phyloP scores from a whole-genome alignment of 148 eudicot species.

The Diospyros lotus region DNA sequence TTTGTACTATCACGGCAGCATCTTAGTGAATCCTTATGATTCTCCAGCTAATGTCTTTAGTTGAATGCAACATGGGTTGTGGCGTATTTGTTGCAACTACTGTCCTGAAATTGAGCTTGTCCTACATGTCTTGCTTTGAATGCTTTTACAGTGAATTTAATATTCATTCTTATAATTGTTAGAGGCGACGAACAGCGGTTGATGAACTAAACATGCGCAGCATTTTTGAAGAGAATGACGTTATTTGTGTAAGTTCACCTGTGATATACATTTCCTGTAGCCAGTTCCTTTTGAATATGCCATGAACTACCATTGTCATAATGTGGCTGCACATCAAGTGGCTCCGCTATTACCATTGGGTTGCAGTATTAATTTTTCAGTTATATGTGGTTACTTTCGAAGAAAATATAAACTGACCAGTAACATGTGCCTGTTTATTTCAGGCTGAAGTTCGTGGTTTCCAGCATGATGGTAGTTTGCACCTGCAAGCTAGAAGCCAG shows the following conservation, averaged over 20 bases:
- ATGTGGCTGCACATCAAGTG: not conserved
- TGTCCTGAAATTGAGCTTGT: not conserved
- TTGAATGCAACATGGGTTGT: not conserved
- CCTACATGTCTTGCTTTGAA: not conserved
- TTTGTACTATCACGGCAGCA: not conserved
- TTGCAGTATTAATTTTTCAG: not conserved
- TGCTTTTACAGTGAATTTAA: not conserved
- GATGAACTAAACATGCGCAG: slow-evolving; percentile 96
- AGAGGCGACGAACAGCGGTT: slow-evolving; percentile 86
- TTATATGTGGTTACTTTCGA: not conserved
- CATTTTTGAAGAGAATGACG: slow-evolving; percentile 85
- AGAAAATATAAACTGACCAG: not conserved
- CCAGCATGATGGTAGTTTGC: slow-evolving; percentile 82
- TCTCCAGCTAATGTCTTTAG: not conserved
- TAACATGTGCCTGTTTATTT: not conserved
- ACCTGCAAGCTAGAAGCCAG: slow-evolving; percentile 92
- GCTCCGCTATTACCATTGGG: no score
- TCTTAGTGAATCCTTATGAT: not conserved
- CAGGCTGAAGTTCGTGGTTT: slow-evolving; percentile 92
- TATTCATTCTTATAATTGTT: slow-evolving; percentile 18
- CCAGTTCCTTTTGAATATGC: not conserved
- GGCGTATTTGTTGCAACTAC: not conserved
- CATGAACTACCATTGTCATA: not conserved
- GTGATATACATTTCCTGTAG: not conserved
- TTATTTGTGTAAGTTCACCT: slow-evolving; percentile 67